Evolutionary conservation across 2,329 filamentous ascomycete species (phyloP), one percentile per base, ranked within the genome.

Genomic region (Camptophora hylomeconis): DNA sequence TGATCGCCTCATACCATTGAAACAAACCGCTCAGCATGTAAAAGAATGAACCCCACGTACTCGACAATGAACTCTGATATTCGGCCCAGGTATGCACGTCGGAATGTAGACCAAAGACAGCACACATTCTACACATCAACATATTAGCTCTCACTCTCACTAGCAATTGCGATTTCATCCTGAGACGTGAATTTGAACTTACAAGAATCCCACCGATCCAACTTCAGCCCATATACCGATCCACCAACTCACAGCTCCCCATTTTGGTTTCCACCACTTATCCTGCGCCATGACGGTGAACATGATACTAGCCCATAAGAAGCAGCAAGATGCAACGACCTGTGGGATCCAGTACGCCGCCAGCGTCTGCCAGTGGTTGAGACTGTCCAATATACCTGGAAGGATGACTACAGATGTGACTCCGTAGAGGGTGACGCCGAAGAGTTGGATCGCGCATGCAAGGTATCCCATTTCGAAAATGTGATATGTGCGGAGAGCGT

Each of bases 31-130:
- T 29, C 10, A 21, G 6, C 26, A 29, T 20, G 17, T 29, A 29
- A 9, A 20, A 17, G 12, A 17, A 16, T 12, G 26, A 29, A n/a
- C 26, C 26, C 26, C 26, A 29, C 10, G 22, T 29, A 21, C 26
- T 29, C 8, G 26, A 29, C 17, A 29, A 15, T 11, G 26, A 29
- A 20, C 26, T 29, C 17, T 29, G 26, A 19, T 29, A 29, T 21
- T 21, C 26, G 11, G 15, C 16, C 26, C 26, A 29, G 18, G 15
- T 21, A 9, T 22, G 17, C 11, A 21, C 18, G 8, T 29, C 9
- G 15, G 11, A n/a, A 21, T 20, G 17, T 6, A 29, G 12, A 11
- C 26, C 26, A 22, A 29, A 29, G 11, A 20, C 10, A 16, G 26
- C 26, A 29, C 12, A 16, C 15, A 29, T 10, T 21, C 26, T 29